phyloP scores from a whole-genome alignment of 2,329 filamentous ascomycete genomes.

The Alternaria sp. region DNA sequence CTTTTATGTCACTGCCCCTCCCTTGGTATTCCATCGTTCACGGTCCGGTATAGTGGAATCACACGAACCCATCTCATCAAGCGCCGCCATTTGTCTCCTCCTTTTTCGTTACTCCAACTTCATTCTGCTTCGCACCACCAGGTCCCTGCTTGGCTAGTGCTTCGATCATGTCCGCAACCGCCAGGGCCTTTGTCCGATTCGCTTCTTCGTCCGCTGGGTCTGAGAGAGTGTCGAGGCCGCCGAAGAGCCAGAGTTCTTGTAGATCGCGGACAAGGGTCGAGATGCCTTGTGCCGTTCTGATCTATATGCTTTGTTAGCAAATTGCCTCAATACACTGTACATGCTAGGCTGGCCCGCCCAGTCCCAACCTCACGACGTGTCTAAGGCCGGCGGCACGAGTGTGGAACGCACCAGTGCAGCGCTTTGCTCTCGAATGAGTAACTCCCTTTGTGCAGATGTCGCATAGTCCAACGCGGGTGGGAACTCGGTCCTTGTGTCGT shows the following conservation, averaged over 20 bases:
- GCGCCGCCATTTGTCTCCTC: slow-evolving; percentile 6
- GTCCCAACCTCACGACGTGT: neutral
- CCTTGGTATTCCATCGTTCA: neutral
- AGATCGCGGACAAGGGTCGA: slow-evolving; percentile 67
- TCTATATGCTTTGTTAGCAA: slow-evolving; percentile 42
- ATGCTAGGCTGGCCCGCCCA: neutral
- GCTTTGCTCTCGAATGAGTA: slow-evolving; percentile 67
- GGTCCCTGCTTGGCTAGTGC: slow-evolving; percentile 29
- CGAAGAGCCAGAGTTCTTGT: slow-evolving; percentile 74
- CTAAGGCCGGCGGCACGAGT: neutral
- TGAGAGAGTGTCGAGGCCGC: slow-evolving; percentile 66
- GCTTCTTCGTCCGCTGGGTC: slow-evolving; percentile 40
- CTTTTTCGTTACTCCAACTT: neutral
- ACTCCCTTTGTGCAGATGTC: slow-evolving; percentile 64
- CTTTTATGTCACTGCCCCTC: neutral
- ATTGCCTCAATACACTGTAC: neutral
- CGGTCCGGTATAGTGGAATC: too few relatives aligned
- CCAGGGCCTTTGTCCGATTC: slow-evolving; percentile 29
- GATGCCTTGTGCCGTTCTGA: slow-evolving; percentile 69
- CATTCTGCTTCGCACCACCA: slow-evolving; percentile 8
- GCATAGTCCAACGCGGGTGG: slow-evolving; percentile 59
- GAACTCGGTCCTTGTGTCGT: slow-evolving; percentile 17
- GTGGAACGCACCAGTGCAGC: slow-evolving; percentile 61
- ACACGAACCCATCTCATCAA: neutral
- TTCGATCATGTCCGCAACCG: slow-evolving; percentile 38